Percentiles rank a stretch among this genome's conserved stretches.
Conservation (phyloP, 108 stramenopile genomes). For the Skeletonema costatum region DNA sequence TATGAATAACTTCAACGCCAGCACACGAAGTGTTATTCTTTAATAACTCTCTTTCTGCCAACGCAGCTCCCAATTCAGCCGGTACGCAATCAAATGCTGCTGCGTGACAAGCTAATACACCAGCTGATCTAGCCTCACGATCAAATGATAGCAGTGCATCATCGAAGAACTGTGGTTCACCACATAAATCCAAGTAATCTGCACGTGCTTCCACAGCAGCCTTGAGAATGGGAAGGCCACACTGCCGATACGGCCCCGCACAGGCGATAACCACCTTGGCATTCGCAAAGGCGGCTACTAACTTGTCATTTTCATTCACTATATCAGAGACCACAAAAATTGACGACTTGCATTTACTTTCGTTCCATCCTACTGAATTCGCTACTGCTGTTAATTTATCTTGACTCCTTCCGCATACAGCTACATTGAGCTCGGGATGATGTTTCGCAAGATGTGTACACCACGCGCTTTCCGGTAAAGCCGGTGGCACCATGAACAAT, state of each 20-base stretch:
- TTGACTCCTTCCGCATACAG: slow-evolving; percentile 11
- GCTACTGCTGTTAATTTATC: slow-evolving; percentile 11
- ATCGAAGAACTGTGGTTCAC: slow-evolving; percentile 52
- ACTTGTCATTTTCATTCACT: neutral
- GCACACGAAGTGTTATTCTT: slow-evolving; percentile 6
- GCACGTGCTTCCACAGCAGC: slow-evolving; percentile 35
- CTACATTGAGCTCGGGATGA: slow-evolving; percentile 15
- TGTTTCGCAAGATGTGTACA: slow-evolving; percentile 1
- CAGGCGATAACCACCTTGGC: slow-evolving; percentile 41
- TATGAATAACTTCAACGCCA: slow-evolving; percentile 41
- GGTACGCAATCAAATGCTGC: slow-evolving; percentile 53
- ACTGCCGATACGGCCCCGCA: slow-evolving; percentile 46
- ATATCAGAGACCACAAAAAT: slow-evolving; percentile 9
- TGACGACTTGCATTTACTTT: neutral
- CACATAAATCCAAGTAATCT: slow-evolving; percentile 47
- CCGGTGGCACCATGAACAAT: slow-evolving; percentile 31
- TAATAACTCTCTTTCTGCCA: slow-evolving; percentile 20
- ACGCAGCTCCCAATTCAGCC: slow-evolving; percentile 39
- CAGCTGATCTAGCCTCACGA: slow-evolving; percentile 17
- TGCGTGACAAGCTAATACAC: slow-evolving; percentile 26
- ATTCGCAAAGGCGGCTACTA: slow-evolving; percentile 9
- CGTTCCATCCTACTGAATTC: slow-evolving; percentile 17
- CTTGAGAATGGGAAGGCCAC: slow-evolving; percentile 23
- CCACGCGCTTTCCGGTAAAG: slow-evolving; percentile 20
- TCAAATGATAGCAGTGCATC: slow-evolving; percentile 36